Percentiles rank a stretch among this genome's conserved stretches.
Evolutionary conservation across 371 early-diverging fungal genomes (phyloP).

Genomic region (Apophysomyces trapeziformis): DNA sequence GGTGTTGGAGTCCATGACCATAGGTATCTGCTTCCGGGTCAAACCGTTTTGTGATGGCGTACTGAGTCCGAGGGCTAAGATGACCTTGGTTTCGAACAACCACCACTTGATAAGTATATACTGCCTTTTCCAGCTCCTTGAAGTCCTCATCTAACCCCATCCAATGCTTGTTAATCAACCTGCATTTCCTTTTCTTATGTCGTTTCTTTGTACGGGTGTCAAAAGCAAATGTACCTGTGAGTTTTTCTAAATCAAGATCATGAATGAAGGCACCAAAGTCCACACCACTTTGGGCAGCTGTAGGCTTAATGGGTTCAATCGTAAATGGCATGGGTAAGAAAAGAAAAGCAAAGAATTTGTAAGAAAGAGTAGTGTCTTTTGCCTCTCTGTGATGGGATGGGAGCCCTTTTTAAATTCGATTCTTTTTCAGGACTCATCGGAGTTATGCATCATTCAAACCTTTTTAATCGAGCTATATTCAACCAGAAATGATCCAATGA

Average conservation of each 20-base stretch:
- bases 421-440: neutral
- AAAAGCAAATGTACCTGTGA: slow-evolving; percentile 32
- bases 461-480: neutral
- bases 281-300: slow-evolving; percentile 45
- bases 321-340: slow-evolving; percentile 42
- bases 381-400: neutral
- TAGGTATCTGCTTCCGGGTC: slow-evolving; percentile 52
- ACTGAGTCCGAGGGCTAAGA: slow-evolving; percentile 46
- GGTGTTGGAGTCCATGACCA: slow-evolving; percentile 51
- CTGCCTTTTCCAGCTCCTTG: slow-evolving; percentile 46
- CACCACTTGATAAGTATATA: slow-evolving; percentile 51
- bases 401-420: neutral
- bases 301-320: slow-evolving; percentile 40
- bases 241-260: slow-evolving; percentile 47
- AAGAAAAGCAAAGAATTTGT: neutral
- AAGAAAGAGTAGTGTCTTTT: neutral
- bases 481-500: neutral
- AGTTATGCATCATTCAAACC: neutral
- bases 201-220: no score
- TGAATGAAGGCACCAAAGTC: slow-evolving; percentile 49
- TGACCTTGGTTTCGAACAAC: slow-evolving; percentile 48
- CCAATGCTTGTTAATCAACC: no score
- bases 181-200: no score
- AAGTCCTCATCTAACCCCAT: slow-evolving; percentile 41
- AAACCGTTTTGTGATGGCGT: slow-evolving; percentile 45